Evolutionary conservation across 306 rosid species (phyloP), one percentile per base, ranked within the genome.

Genomic region (Macrotyloma uniflorum): DNA sequence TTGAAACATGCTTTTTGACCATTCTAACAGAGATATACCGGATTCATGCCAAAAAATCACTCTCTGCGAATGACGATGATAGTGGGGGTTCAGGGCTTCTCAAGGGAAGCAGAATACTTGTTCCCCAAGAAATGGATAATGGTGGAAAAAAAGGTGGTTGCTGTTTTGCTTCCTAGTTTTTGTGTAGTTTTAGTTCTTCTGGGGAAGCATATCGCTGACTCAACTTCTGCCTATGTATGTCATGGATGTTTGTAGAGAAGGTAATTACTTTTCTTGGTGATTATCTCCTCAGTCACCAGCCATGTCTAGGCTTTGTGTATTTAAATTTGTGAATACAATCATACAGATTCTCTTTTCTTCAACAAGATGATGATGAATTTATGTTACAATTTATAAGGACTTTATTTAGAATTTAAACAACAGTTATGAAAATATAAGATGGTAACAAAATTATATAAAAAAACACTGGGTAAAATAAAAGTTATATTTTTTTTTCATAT

Each of bases 1-100:
- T 94, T 10, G 98, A 94, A 70, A 88, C 96, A 7, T 89, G 96
- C 18, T 94, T 94, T 71, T 75, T 94, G 47, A 92, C 93, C 0
- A 86, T 94, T 72, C 79, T 94, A 68, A 84, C 85, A 7, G 92
- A 92, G 88, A 92, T 90, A 66, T 94, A 94, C 80, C 79, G 85
- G 69, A 85, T 90, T 13, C 85, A 90, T 65, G 86, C 92, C 70
- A 92, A 86, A 88, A 94, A 89, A 76, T 71, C 86, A 16, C 94
- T 94, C 28, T 73, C 86, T 49, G 76, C 87, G 0, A 76, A 67
- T 70, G 97, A 70, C 2, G 87, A 71, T 4, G 87, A 71, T 18
- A 71, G 16, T 69, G 88, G 82, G 13, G 75, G 8, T 74, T 23
- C 94, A 3, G 87, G 85, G 47, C 86, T 89, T 70, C 82, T 92